Percentiles rank a stretch among this genome's conserved stretches.
phyloP scores from a whole-genome alignment of 2,329 filamentous ascomycete species.

The Epichloe gansuensis region DNA sequence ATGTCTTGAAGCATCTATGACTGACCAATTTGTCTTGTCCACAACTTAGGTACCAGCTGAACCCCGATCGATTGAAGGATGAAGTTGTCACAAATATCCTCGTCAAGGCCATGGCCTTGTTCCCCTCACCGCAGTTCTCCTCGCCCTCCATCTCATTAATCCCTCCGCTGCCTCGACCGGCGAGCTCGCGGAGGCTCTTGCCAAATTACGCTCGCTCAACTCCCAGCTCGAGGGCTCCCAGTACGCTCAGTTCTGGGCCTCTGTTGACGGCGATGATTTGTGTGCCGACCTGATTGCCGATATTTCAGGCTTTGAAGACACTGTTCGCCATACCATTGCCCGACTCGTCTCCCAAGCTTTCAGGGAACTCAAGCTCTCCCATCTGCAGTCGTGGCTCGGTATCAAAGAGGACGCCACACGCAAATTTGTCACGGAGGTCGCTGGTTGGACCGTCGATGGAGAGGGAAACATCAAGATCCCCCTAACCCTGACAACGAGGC shows the following conservation, averaged over 20 bases:
- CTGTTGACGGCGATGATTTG: conserved; percentile 83
- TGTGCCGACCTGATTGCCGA: conserved; percentile 94
- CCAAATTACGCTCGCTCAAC: conserved; percentile 76
- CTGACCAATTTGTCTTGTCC: not conserved
- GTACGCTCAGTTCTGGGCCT: conserved; percentile 87
- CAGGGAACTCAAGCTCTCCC: conserved; percentile 55
- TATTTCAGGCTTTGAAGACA: conserved; percentile 87
- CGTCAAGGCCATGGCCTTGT: conserved; percentile 94
- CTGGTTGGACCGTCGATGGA: conserved; percentile 70
- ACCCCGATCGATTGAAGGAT: conserved; percentile 92
- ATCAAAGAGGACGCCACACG: conserved; percentile 53
- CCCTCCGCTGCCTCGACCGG: conserved; percentile 55
- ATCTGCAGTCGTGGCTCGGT: conserved; percentile 67
- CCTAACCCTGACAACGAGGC: conserved; percentile 96
- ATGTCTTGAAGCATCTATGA: not conserved
- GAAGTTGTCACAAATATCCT: conserved; percentile 98
- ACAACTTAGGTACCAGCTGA: conserved; percentile 85
- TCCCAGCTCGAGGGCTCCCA: conserved; percentile 80
- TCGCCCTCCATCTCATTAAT: conserved; percentile 86
- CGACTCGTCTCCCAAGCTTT: conserved; percentile 73
- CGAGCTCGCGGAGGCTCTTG: conserved; percentile 79
- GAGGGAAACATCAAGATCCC: conserved; percentile 57
- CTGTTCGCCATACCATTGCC: conserved; percentile 82
- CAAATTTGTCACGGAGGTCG: conserved; percentile 76
- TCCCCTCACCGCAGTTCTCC: conserved; percentile 93